phyloP scores from a whole-genome alignment of 495 filamentous ascomycete genomes.

The Lasiosphaeria miniovina region DNA sequence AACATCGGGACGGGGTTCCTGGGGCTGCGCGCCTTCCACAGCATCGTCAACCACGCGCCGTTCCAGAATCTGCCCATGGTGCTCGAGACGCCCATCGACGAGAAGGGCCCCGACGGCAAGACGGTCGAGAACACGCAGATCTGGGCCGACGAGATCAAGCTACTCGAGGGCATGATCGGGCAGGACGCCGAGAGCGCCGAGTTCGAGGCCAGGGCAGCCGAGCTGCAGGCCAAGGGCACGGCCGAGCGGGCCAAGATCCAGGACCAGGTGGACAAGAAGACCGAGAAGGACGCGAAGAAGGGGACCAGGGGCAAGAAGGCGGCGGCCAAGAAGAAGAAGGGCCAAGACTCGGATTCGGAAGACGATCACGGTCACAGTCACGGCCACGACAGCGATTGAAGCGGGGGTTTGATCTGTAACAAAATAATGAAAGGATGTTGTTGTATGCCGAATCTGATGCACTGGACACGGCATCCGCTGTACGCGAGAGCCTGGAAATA shows the following conservation, averaged over 20 bases:
- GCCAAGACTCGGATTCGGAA: slow-evolving; percentile 31
- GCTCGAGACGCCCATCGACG: slow-evolving; percentile 88
- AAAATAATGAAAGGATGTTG: background rate
- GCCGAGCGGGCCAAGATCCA: slow-evolving; percentile 69
- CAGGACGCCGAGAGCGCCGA: slow-evolving; percentile 68
- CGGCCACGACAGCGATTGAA: background rate
- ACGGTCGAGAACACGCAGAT: slow-evolving; percentile 66
- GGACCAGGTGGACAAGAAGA: slow-evolving; percentile 66
- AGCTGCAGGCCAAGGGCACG: slow-evolving; percentile 66
- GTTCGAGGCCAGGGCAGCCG: slow-evolving; percentile 53
- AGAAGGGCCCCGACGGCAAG: slow-evolving; percentile 53
- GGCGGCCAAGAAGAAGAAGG: slow-evolving; percentile 31
- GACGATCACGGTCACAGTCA: slow-evolving; percentile 19
- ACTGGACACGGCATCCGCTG: no score
- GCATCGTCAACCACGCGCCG: slow-evolving; percentile 76
- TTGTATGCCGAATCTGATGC: no score
- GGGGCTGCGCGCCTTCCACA: slow-evolving; percentile 84
- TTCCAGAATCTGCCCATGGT: slow-evolving; percentile 86
- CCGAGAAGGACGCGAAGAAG: slow-evolving; percentile 51
- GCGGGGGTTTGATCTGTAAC: background rate
- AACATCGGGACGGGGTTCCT: slow-evolving; percentile 94
- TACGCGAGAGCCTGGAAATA: no score
- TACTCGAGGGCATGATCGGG: slow-evolving; percentile 84
- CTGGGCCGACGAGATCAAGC: slow-evolving; percentile 84
- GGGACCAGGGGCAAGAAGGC: slow-evolving; percentile 30